phyloP scores from a whole-genome alignment of 352 stramenopile species.

The Phytophthora colocasiae region DNA sequence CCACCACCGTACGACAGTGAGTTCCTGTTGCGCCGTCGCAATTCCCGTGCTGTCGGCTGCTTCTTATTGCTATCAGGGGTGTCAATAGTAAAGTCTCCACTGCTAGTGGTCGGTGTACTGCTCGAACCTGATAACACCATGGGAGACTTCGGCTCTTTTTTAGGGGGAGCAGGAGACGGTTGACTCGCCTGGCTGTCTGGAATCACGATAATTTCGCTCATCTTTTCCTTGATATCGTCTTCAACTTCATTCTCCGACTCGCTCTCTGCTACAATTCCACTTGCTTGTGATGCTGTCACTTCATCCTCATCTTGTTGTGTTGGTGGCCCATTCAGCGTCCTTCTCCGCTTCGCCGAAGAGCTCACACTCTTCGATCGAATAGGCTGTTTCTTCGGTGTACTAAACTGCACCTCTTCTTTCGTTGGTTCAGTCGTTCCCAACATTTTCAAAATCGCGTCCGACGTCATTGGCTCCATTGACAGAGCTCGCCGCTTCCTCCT shows the following conservation, averaged over 20 bases:
- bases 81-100: constrained; percentile 24
- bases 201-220: constrained; percentile 24
- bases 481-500: constrained; percentile 56
- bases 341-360: constrained; percentile 41
- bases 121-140: constrained; percentile 11
- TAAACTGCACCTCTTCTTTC: constrained; percentile 1
- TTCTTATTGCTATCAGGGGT: constrained; percentile 18
- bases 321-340: constrained; percentile 38
- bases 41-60: constrained; percentile 32
- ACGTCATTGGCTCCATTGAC: constrained; percentile 78
- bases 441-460: constrained; percentile 66
- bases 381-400: constrained; percentile 36
- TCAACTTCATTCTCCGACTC: constrained; percentile 41
- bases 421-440: constrained; percentile 40
- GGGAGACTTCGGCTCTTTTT: constrained; percentile 18
- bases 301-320: constrained; percentile 38
- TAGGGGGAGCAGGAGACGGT: constrained; percentile 6
- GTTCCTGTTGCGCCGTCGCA: constrained; percentile 36
- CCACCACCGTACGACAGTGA: constrained; percentile 31
- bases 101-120: constrained; percentile 9
- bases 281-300: constrained; percentile 34
- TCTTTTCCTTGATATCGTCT: constrained; percentile 4
- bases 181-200: constrained; percentile 32
- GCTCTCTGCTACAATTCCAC: constrained; percentile 46
- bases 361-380: constrained; percentile 29